These are phyloP conservation scores for Colletotrichum tropicale DNA, from an alignment of 2,329 filamentous ascomycete species.

Conservation along the genomic window DNA sequence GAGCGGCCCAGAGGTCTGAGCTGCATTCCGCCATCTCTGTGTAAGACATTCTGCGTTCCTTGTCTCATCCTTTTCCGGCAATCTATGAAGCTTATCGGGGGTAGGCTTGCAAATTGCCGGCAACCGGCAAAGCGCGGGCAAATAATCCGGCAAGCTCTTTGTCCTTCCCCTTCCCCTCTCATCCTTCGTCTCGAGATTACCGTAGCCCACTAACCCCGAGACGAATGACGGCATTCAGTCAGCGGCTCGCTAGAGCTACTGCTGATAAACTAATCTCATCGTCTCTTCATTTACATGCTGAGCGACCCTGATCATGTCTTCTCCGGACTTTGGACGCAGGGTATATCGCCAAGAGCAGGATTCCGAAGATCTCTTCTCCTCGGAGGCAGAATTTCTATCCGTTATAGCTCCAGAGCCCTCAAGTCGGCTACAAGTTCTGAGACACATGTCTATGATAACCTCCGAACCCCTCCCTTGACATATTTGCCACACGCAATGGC, in stretches of 20 bases:
- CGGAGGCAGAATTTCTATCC: neutral
- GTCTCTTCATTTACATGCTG: neutral
- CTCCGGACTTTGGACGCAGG: neutral
- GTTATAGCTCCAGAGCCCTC: neutral
- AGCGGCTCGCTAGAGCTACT: neutral
- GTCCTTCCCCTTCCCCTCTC: neutral
- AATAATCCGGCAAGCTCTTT: neutral
- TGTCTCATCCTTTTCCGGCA: neutral
- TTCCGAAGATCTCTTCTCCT: neutral
- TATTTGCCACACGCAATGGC: neutral
- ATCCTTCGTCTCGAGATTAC: neutral
- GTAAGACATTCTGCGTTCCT: neutral
- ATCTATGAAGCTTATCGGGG: neutral
- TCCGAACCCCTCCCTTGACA: neutral
- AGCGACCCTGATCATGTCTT: neutral
- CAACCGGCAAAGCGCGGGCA: neutral
- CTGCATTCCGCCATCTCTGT: neutral
- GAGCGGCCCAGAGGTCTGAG: neutral
- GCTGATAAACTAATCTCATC: neutral
- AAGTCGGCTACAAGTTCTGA: neutral
- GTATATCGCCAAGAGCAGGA: neutral
- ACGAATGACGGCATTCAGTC: neutral
- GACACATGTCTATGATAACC: neutral
- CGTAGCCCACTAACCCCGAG: neutral
- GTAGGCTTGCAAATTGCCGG: neutral